phyloP scores from a whole-genome alignment of 2,329 filamentous ascomycete species.

The Aspergillus quadricinctus region DNA sequence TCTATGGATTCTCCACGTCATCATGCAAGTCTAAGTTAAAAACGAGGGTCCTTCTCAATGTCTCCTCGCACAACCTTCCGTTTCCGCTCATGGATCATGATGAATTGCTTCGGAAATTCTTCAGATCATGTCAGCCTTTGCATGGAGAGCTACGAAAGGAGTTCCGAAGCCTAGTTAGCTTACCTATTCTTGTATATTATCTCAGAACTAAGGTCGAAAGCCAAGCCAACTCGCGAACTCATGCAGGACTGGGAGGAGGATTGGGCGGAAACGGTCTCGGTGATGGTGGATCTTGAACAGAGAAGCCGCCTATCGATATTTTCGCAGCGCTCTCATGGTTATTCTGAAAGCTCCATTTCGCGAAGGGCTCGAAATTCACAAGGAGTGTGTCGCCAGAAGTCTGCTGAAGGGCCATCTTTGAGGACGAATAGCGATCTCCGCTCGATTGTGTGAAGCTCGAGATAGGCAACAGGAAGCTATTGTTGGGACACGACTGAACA shows the following conservation, averaged over 20 bases:
- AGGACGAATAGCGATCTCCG: not conserved
- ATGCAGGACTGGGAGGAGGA: conserved; percentile 38
- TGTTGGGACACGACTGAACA: not conserved
- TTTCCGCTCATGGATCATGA: not conserved
- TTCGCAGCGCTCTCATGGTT: not conserved
- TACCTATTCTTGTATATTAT: not conserved
- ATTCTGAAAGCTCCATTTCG: not conserved
- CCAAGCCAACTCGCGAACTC: conserved; percentile 1
- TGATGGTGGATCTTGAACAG: conserved; percentile 24
- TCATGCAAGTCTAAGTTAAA: not conserved
- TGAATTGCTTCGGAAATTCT: not conserved
- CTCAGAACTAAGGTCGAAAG: not conserved
- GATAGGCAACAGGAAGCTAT: not conserved
- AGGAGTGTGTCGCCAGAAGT: not conserved
- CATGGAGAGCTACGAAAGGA: not conserved
- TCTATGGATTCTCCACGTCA: not conserved
- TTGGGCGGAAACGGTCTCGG: conserved; percentile 36
- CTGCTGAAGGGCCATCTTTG: not conserved
- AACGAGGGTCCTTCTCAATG: not conserved
- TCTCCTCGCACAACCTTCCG: not conserved
- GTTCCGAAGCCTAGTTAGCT: not conserved
- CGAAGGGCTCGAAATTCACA: not conserved
- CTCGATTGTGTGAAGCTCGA: not conserved
- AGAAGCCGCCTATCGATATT: conserved; percentile 3
- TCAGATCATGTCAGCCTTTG: not conserved